Percentiles rank a stretch among this genome's conserved stretches.
phyloP scores from a whole-genome alignment of 768 basidiomycete species.

The Rhizopogon rudus region DNA sequence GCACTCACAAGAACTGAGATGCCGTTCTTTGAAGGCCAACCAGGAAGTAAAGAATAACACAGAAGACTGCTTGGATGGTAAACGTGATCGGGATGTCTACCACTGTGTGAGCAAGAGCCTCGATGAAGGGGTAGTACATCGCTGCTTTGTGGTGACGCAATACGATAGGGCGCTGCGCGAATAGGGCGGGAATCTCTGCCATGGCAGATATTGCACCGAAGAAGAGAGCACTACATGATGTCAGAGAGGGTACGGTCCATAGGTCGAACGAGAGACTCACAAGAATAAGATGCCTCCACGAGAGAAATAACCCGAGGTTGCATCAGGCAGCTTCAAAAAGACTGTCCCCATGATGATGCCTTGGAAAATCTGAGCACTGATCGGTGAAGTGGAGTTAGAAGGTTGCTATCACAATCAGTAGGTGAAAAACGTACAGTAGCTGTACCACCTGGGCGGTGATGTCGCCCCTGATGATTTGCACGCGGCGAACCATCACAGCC shows the following conservation, averaged over 20 bases:
- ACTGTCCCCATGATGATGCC: slow-evolving; percentile 27
- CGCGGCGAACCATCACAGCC: slow-evolving; percentile 39
- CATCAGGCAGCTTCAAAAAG: slow-evolving; percentile 34
- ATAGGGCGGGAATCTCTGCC: slow-evolving; percentile 47
- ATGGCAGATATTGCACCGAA: slow-evolving; percentile 49
- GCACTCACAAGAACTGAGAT: slow-evolving; percentile 15
- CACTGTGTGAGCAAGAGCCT: slow-evolving; percentile 37
- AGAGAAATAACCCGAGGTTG: slow-evolving; percentile 35
- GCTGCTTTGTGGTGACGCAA: slow-evolving; percentile 38
- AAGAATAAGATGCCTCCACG: slow-evolving; percentile 78
- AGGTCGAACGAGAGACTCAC: slow-evolving; percentile 28
- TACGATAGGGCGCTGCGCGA: slow-evolving; percentile 39
- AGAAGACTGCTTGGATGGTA: slow-evolving; percentile 8
- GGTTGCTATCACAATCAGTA: slow-evolving; percentile 8
- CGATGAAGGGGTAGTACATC: slow-evolving; percentile 46
- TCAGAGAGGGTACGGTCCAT: slow-evolving; percentile 38
- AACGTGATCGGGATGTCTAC: slow-evolving; percentile 41
- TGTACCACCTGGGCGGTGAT: slow-evolving; percentile 29
- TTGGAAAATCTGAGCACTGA: slow-evolving; percentile 31
- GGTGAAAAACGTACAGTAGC: slow-evolving; percentile 23
- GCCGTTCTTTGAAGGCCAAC: slow-evolving; percentile 13
- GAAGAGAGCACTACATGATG: slow-evolving; percentile 38
- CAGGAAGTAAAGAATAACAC: slow-evolving; percentile 13
- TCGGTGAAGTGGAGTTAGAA: slow-evolving; percentile 7
- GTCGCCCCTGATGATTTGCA: slow-evolving; percentile 41